phyloP scores from a whole-genome alignment of 441 rosid genomes.

The Viola pubescens region DNA sequence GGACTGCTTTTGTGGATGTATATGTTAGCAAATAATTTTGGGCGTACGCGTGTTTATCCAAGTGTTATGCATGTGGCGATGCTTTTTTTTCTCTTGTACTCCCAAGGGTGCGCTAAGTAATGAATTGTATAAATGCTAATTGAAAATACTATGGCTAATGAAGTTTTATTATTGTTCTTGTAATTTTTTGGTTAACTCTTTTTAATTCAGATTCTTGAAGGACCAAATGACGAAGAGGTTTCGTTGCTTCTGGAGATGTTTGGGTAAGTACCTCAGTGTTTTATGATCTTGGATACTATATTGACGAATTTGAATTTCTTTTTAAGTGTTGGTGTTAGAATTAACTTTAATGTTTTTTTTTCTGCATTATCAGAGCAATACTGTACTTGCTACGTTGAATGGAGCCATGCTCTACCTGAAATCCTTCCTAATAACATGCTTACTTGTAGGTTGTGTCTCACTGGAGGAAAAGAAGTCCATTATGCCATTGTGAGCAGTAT shows the following conservation, averaged over 20 bases:
- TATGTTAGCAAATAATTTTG: no score
- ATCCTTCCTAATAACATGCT: slow-evolving; percentile 10
- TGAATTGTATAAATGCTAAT: neutral
- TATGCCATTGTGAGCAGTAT: slow-evolving; percentile 89
- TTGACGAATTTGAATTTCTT: slow-evolving; percentile 4
- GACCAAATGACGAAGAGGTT: slow-evolving; percentile 89
- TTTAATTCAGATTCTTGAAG: slow-evolving; percentile 84
- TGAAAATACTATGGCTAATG: no score
- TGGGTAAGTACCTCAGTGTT: slow-evolving; percentile 42
- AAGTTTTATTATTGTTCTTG: neutral
- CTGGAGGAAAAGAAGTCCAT: slow-evolving; percentile 96
- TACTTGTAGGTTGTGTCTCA: slow-evolving; percentile 64
- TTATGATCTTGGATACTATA: slow-evolving; percentile 1
- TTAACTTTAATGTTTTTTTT: neutral
- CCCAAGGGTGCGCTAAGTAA: neutral
- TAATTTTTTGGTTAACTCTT: slow-evolving; percentile 28
- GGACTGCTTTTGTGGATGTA: no score
- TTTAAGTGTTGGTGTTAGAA: slow-evolving; percentile 1
- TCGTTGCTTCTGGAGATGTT: slow-evolving; percentile 81
- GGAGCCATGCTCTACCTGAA: slow-evolving; percentile 9
- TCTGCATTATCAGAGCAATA: neutral
- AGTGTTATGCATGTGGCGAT: no score
- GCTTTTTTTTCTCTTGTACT: no score
- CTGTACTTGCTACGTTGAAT: neutral
- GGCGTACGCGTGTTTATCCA: no score